Evolutionary conservation across 306 rosid species (phyloP), one percentile per base, ranked within the genome.

Genomic region (Senna tora): DNA sequence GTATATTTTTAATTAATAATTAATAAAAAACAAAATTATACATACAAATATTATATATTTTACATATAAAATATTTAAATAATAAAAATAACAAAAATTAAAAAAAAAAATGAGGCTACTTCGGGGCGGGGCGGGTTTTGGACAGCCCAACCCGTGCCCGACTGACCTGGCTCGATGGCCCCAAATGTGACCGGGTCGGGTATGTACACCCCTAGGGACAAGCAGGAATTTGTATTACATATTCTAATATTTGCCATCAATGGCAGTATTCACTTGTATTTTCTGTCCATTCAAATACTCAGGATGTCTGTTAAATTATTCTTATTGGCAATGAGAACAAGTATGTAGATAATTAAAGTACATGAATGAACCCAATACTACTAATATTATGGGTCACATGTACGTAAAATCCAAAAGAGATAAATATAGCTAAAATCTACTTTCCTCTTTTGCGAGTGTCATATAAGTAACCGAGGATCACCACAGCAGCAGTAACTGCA

Each of bases 401-500:
- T 19, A 63, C 22, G 20, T 49, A 30, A 64, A 22, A 75, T 74
- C 78, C 45, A 79, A 45, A 34, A 66, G 74, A 41, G 45, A 73
- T 53, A 69, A 49, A 52, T 43, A 6, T 43, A 55, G 46, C 64
- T 17, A 57, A 54, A 54, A 79, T 69, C 87, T 89, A 87, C 80
- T 88, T 84, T 53, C 74, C 79, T 77, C 77, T 89, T 80, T 85
- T 89, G 82, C 81, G 90, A 60, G 78, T 80, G 82, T 94, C 99
- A 54, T 85, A 94, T 54, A 91, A 70, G 82, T 87, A 94, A 85
- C 91, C 65, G 30, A 91, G 82, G 81, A 87, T 80, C 84, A 94
- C 95, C 79, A 88, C 96, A 53, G 89, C 89, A 4, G 91, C 99
- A 39, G 97, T 82, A 41, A 89, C 96, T 7, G 79, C 89, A 56